Conservation (phyloP, 2,329 filamentous ascomycete genomes). For the Diaporthe vaccinii region DNA sequence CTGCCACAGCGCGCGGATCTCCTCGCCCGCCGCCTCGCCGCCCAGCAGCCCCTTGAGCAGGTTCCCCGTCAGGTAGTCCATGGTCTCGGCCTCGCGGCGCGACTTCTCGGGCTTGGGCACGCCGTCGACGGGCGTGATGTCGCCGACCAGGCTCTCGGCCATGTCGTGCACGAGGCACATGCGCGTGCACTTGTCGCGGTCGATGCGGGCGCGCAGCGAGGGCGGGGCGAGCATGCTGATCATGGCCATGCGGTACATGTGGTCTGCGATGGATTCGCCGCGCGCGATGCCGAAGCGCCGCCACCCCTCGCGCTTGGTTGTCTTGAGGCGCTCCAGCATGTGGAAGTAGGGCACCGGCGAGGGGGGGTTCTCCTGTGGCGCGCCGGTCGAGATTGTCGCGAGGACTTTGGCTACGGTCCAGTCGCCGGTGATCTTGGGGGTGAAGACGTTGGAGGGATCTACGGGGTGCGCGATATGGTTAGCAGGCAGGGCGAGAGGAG, state of each 20-base stretch:
- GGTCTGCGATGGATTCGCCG: conserved; percentile 94
- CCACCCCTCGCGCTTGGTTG: conserved; percentile 97
- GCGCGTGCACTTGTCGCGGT: conserved; percentile 87
- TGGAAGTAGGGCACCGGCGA: conserved; percentile 95
- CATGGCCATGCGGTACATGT: conserved; percentile 99
- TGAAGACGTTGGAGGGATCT: conserved; percentile 54
- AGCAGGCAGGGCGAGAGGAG: background rate
- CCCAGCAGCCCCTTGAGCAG: conserved; percentile 82
- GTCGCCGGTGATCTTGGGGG: conserved; percentile 57
- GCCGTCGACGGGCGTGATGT: conserved; percentile 94
- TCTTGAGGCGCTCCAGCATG: conserved; percentile 93
- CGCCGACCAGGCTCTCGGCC: conserved; percentile 94
- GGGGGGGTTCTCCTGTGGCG: conserved; percentile 70
- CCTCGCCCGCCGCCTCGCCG: conserved; percentile 72
- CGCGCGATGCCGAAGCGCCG: conserved; percentile 82
- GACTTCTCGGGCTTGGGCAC: conserved; percentile 90
- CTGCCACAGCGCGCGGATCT: conserved; percentile 87
- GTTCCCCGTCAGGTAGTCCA: conserved; percentile 86
- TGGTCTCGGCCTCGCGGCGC: conserved; percentile 86
- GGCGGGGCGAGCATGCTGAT: conserved; percentile 93
- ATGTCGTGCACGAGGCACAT: conserved; percentile 99
- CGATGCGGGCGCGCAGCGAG: conserved; percentile 76
- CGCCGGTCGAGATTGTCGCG: conserved; percentile 70
- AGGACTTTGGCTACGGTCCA: conserved; percentile 76
- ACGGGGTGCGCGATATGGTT: background rate